Evolutionary conservation across 2,329 filamentous ascomycete genomes (phyloP).

Genomic region (Trichoderma brevicompactum): DNA sequence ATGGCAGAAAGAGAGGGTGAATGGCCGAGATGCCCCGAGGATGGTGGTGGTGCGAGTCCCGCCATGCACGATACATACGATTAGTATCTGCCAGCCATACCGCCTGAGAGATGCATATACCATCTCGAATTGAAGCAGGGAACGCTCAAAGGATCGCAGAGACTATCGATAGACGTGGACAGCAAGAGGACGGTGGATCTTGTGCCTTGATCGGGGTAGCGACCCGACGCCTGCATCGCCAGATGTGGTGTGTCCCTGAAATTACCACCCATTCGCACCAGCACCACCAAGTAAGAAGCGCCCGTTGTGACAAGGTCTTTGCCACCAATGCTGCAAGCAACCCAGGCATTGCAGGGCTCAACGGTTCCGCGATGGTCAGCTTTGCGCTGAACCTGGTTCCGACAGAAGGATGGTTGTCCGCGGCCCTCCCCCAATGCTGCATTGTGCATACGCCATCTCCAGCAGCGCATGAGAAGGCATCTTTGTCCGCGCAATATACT

Average conservation of each 20-base stretch:
- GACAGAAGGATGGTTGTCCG: not conserved
- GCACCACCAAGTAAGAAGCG: not conserved
- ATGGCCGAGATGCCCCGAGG: slow-evolving; percentile 24
- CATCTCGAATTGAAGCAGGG: not conserved
- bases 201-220: slow-evolving; percentile 10
- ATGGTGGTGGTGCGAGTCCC: not conserved
- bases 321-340: not conserved
- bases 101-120: not conserved
- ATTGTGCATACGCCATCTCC: slow-evolving; percentile 2
- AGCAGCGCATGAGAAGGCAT: slow-evolving; percentile 5
- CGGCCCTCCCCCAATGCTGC: not conserved
- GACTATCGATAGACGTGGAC: not conserved
- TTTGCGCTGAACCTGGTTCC: not conserved
- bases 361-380: no score
- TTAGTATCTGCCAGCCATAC: not conserved
- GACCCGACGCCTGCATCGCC: slow-evolving; percentile 13
- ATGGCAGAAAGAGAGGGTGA: slow-evolving; percentile 13
- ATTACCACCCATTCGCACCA: slow-evolving; percentile 23
- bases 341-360: not conserved
- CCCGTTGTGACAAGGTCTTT: slow-evolving; percentile 7
- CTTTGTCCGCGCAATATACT: not conserved
- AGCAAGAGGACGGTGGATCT: slow-evolving; percentile 6
- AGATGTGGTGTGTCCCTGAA: slow-evolving; percentile 27
- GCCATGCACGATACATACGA: not conserved
- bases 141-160: slow-evolving; percentile 4